Evolutionary conservation across 306 rosid genomes (phyloP).

Genomic region (Fagus crenata): DNA sequence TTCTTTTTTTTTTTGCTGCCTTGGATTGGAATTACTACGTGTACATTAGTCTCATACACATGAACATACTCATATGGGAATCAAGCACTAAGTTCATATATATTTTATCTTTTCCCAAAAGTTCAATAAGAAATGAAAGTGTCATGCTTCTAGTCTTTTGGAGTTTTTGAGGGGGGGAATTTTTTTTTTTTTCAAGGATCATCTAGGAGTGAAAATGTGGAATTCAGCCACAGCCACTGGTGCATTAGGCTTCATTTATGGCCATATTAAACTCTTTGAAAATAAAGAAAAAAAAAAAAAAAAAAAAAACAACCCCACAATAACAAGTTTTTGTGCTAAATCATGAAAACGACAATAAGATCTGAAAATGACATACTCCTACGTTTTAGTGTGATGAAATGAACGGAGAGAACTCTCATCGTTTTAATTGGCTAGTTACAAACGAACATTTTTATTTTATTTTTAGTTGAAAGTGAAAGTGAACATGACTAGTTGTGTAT

Average conservation of each 20-base stretch:
- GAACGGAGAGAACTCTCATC: neutral
- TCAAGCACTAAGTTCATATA: neutral
- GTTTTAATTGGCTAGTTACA: neutral
- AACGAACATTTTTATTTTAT: too few relatives aligned
- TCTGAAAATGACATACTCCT: neutral
- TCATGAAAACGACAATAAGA: neutral
- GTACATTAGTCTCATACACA: neutral
- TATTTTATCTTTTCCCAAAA: neutral
- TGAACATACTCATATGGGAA: neutral
- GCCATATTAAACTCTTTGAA: neutral
- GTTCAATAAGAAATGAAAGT: neutral
- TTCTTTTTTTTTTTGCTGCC: neutral
- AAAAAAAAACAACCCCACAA: too few relatives aligned
- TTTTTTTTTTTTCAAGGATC: neutral
- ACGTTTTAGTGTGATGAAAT: neutral
- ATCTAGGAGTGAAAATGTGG: neutral
- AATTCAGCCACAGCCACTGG: neutral
- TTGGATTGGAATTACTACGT: neutral
- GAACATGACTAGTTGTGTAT: too few relatives aligned
- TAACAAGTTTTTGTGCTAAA: neutral
- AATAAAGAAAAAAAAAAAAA: neutral
- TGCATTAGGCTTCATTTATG: neutral
- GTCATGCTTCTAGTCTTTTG: neutral
- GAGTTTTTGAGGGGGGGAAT: neutral
- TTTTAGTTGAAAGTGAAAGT: too few relatives aligned